These are phyloP conservation scores for Paramecium primaurelia DNA, from an alignment of 73 alveolate species.

Conservation along the genomic window DNA sequence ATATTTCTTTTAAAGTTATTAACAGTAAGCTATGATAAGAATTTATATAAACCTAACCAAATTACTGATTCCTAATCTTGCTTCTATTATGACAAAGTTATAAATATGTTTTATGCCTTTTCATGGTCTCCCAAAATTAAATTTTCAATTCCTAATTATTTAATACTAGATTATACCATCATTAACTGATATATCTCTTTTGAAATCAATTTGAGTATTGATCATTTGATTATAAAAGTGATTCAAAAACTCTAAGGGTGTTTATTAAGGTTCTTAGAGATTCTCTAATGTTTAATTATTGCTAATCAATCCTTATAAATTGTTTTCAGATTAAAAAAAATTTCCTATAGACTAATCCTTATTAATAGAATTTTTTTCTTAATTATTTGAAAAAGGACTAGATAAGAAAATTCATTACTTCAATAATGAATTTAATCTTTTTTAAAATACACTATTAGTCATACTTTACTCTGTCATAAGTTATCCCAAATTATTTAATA, in stretches of 20 bases:
- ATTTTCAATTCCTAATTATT: background rate
- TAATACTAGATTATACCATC: background rate
- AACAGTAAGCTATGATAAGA: background rate
- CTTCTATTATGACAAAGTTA: background rate
- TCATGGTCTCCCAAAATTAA: background rate
- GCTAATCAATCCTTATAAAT: background rate
- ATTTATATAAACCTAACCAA: background rate
- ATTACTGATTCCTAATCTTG: background rate
- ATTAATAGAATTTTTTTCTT: background rate
- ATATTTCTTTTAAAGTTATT: background rate
- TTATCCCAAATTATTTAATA: background rate
- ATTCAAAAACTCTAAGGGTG: background rate
- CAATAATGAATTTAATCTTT: background rate
- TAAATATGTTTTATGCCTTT: background rate
- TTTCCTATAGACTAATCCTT: background rate
- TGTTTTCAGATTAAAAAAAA: background rate
- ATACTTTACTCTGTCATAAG: background rate
- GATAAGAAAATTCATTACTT: background rate
- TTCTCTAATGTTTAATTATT: background rate
- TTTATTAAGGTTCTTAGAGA: background rate
- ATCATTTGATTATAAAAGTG: background rate
- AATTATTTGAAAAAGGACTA: background rate
- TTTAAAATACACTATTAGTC: background rate
- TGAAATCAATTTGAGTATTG: background rate
- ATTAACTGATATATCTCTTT: background rate